A percentile compares a stretch with the other conserved stretches of the same genome.
phyloP scores from a whole-genome alignment of 768 basidiomycete genomes.

The Lactarius vividus region DNA sequence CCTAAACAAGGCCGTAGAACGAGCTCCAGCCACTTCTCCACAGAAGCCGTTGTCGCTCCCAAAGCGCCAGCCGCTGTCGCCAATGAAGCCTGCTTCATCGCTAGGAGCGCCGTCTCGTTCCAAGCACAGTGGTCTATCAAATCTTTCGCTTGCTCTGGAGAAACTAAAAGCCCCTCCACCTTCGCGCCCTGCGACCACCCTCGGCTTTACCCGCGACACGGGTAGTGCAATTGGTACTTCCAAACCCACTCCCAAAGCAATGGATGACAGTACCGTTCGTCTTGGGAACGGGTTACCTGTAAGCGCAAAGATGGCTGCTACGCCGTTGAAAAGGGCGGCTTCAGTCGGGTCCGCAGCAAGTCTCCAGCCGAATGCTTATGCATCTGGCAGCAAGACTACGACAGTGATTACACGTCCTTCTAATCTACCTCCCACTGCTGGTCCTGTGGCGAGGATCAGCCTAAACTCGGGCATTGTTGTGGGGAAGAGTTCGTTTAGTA shows the following conservation, averaged over 20 bases:
- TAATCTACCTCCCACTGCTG: conserved; percentile 4
- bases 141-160: conserved; percentile 64
- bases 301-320: not conserved
- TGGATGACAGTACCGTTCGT: conserved; percentile 21
- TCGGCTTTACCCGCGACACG: conserved; percentile 53
- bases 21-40: conserved; percentile 12
- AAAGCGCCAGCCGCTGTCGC: conserved; percentile 11
- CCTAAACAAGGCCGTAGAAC: conserved; percentile 18
- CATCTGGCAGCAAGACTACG: conserved; percentile 6
- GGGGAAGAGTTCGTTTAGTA: conserved; percentile 25
- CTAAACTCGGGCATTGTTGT: conserved; percentile 29
- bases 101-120: conserved; percentile 18
- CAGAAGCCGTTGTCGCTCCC: conserved; percentile 20
- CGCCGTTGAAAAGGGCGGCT: conserved; percentile 15
- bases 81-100: conserved; percentile 23
- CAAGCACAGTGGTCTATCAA: conserved; percentile 44
- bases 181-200: conserved; percentile 61
- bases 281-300: conserved; percentile 12
- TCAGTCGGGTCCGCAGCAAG: conserved; percentile 3
- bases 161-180: conserved; percentile 68
- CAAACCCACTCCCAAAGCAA: conserved; percentile 16
- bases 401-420: not conserved
- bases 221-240: conserved; percentile 28
- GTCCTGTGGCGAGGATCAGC: conserved; percentile 25
- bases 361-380: conserved; percentile 4